Evolutionary conservation across 2,329 filamentous ascomycete species (phyloP), one percentile per base, ranked within the genome.

Genomic region (Neopestalotiopsis sp.): DNA sequence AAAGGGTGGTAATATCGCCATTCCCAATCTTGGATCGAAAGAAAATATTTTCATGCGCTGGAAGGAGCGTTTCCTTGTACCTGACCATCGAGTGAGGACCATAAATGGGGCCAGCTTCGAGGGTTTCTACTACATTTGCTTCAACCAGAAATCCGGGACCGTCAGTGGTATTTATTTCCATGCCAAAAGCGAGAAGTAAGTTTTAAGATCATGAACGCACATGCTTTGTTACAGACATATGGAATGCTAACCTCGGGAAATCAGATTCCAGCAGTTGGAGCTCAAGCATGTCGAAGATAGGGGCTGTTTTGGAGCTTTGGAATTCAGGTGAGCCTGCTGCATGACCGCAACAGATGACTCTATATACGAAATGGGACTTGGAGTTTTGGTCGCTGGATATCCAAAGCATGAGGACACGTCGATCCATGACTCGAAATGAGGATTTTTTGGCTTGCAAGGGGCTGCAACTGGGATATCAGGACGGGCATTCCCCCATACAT

Each of bases 121-220:
- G 78, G 96, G 96, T 0, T 99, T 99, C 79, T 99, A 98, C 80
- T 99, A 99, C 78, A 98, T 99, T 73, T 98, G 95, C 83, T 98
- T 98, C 84, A 97, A 98, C 80, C 95, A 98, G 81, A 84, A 94
- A 63, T 89, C 91, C 72, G 96, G 95, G 7, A 91, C 88, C 72
- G 92, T 99, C 56, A 95, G 90, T 77, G 96, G 96, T 20, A 97
- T 98, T 69, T 99, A 99, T 82, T 99, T 97, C 80, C 96, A 99
- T 83, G 93, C 94, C 13, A 97, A 97, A 84, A 98, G 95, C 82
- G 95, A 98, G 84, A 97, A 95, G 94, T 98, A 82, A 83, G 92
- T 88, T 24, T 38, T 63, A 5, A 17, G 10, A 14, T 17, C 12
- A 30, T 40, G 14, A 32, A 14, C n/a, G 30, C n/a, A 34, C 20